Percentiles rank a stretch among this genome's conserved stretches.
Conservation (phyloP, 352 stramenopile genomes). For the Pythium periplocum region DNA sequence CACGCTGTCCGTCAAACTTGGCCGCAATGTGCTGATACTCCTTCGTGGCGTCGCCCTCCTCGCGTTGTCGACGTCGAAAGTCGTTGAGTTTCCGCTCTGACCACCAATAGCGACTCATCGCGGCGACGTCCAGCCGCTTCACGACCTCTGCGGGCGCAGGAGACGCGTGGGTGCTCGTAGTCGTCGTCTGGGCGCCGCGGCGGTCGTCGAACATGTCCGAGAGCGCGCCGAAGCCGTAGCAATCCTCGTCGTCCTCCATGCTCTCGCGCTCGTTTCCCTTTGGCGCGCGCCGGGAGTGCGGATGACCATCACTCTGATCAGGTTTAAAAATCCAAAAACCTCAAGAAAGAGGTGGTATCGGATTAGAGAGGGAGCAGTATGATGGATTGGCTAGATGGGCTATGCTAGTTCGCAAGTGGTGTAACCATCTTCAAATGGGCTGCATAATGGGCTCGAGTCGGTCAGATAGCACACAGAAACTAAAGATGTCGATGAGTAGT, state of each 20-base stretch:
- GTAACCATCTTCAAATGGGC: too few species aligned
- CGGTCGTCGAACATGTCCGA: slow-evolving; percentile 45
- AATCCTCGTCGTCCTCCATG: slow-evolving; percentile 59
- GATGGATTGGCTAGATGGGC: too few species aligned
- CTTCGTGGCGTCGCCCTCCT: slow-evolving; percentile 10
- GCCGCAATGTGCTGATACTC: slow-evolving; percentile 45
- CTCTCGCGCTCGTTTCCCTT: slow-evolving; percentile 10
- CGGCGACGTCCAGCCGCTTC: slow-evolving; percentile 29
- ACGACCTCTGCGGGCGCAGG: neutral
- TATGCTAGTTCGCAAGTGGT: too few species aligned
- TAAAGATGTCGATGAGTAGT: too few species aligned
- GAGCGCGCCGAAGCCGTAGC: slow-evolving; percentile 67
- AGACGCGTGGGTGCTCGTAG: neutral
- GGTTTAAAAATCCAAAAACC: too few species aligned
- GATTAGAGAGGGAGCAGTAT: too few species aligned
- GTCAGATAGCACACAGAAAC: too few species aligned
- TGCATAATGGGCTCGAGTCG: too few species aligned
- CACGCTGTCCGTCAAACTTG: slow-evolving; percentile 41
- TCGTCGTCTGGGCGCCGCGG: neutral
- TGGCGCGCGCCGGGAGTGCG: neutral
- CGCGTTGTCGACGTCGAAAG: slow-evolving; percentile 25
- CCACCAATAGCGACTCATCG: slow-evolving; percentile 45
- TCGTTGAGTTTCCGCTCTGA: slow-evolving; percentile 29
- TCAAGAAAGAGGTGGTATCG: too few species aligned
- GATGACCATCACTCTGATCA: too few species aligned